Base-by-base conservation (phyloP, 2,329 filamentous ascomycete species). In the Escovopsis weberi region DNA sequence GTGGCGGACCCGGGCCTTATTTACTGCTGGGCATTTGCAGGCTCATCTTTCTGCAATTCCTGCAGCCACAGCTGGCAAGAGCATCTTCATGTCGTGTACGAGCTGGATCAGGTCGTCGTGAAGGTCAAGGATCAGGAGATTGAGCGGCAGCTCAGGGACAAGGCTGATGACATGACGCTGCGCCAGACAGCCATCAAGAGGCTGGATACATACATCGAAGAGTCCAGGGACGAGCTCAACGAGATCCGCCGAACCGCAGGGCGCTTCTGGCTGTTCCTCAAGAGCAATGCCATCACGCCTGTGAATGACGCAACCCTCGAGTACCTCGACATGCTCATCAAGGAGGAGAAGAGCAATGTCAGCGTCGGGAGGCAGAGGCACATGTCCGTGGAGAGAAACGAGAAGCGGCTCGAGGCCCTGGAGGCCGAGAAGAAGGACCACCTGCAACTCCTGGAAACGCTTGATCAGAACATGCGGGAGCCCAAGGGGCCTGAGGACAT, bases 371-470 rank as follows among this genome's bases (percentile, higher is more conserved):
- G 19, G n/a, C 32, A 32, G 37, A 26, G 36, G 12, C 33, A 40
- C 19, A 12, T 26, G 2, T 9, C 8, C 6, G 34, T 41, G 12
- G 15, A 50, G 5, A 0, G 4, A 2, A 51, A 45, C 4, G 4
- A 32, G 6, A 51, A 43, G 4, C 43, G 41, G 1, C 39, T 52
- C 2, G 2, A 45, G 1, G 36, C 34, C 1, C 6, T 53, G 1
- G 26, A 44, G 0, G 28, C 41, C 4, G 49, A 49, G 12, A 47
- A 43, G 12, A n/a, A 37, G 3, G 36, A 33, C 1, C 40, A 53
- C 8, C 34, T 51, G 0, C 40, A 52, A 7, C 45, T 51, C 1
- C 45, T 43, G 1, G 43, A 50, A 5, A 40, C 43, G 2, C 47
- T 51, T 6, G 33, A 49, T 4, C 26, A 41, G 6, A 48, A 47